phyloP scores from a whole-genome alignment of 306 rosid species.

The Leucaena leucocephala region DNA sequence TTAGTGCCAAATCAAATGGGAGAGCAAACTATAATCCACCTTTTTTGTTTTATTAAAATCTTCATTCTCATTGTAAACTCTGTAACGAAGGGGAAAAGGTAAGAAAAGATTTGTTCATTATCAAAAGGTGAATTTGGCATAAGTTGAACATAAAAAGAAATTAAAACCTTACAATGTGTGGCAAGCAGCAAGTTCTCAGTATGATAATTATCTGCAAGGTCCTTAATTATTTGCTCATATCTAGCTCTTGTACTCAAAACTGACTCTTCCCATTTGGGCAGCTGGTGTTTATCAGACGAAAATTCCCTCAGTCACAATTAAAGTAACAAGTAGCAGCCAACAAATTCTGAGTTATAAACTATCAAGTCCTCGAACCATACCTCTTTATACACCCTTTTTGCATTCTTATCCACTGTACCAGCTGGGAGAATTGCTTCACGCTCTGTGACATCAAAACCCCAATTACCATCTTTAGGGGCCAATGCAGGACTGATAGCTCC shows the following conservation, averaged over 20 bases:
- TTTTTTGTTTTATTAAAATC: constrained; percentile 15
- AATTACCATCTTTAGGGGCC: constrained; percentile 72
- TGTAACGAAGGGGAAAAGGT: constrained; percentile 2
- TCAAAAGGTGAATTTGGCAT: constrained; percentile 5
- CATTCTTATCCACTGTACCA: constrained; percentile 68
- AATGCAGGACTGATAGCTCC: constrained; percentile 55
- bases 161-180: constrained; percentile 68
- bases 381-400: constrained; percentile 65
- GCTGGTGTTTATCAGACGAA: constrained; percentile 49
- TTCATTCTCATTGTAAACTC: background rate
- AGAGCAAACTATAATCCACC: background rate
- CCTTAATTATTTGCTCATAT: constrained; percentile 59
- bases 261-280: constrained; percentile 75
- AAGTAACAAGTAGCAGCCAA: background rate
- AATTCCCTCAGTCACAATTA: constrained; percentile 12
- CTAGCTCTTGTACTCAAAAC: constrained; percentile 50
- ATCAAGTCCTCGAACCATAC: constrained; percentile 33
- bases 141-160: background rate
- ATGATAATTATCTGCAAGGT: constrained; percentile 77
- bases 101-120: background rate
- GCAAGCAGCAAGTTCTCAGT: constrained; percentile 81
- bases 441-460: constrained; percentile 72
- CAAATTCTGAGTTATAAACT: background rate
- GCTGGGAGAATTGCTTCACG: constrained; percentile 73
- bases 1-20: background rate